phyloP scores from a whole-genome alignment of 352 stramenopile species.

The Blastocystis sp. region DNA sequence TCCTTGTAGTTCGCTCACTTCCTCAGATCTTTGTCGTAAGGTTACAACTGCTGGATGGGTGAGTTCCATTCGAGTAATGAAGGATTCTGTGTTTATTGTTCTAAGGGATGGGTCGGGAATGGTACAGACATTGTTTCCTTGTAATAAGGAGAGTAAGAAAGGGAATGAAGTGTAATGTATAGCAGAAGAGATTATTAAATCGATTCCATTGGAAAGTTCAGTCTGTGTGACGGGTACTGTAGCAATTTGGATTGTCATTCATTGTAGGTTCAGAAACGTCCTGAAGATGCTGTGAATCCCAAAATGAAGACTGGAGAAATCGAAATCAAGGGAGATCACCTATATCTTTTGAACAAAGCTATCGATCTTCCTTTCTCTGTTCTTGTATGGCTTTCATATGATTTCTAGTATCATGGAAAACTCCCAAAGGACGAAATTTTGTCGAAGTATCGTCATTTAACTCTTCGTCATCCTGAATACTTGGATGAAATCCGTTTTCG shows the following conservation, averaged over 20 bases:
- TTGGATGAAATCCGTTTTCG: not conserved
- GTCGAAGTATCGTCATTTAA: slow-evolving; percentile 35
- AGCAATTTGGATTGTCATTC: not conserved
- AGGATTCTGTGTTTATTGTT: slow-evolving; percentile 36
- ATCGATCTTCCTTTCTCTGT: slow-evolving; percentile 17
- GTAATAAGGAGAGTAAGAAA: not conserved
- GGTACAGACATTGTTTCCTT: not conserved
- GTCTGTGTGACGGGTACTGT: not conserved
- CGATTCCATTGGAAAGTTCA: slow-evolving; percentile 24
- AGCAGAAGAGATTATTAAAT: not conserved
- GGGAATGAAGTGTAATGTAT: not conserved
- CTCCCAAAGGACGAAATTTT: slow-evolving; percentile 41
- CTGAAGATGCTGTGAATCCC: slow-evolving; percentile 17
- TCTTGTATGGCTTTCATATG: not conserved
- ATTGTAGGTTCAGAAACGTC: not conserved
- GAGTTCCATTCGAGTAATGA: slow-evolving; percentile 24
- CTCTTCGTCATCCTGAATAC: slow-evolving; percentile 33
- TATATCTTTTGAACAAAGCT: slow-evolving; percentile 18
- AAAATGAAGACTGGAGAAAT: slow-evolving; percentile 20
- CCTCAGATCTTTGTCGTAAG: not conserved
- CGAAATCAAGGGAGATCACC: slow-evolving; percentile 16
- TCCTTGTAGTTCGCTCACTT: not conserved
- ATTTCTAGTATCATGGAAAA: slow-evolving; percentile 38
- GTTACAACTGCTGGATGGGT: slow-evolving; percentile 6
- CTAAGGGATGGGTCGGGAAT: not conserved